A percentile compares a stretch with the other conserved stretches of the same genome.
Conservation (phyloP, 805 yeast species). For the Scheffersomyces stipitis region DNA sequence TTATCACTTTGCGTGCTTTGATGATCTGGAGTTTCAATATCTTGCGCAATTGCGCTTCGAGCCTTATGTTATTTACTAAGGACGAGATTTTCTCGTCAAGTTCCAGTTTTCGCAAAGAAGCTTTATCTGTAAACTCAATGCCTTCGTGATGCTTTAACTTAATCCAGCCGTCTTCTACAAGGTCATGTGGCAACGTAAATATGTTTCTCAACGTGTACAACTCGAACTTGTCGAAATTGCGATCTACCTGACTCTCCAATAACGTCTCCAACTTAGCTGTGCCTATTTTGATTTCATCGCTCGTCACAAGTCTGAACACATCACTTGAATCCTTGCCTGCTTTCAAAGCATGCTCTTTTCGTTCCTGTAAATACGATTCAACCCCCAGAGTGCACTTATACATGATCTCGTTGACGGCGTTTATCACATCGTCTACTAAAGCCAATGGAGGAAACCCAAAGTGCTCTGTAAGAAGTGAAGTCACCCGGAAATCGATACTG, state of each 20-base stretch:
- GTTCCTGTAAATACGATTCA: conserved; percentile 55
- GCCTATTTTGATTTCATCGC: conserved; percentile 69
- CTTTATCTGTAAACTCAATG: conserved; percentile 25
- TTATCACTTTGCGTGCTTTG: conserved; percentile 37
- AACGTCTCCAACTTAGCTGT: conserved; percentile 78
- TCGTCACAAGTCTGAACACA: conserved; percentile 11
- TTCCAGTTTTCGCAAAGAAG: conserved; percentile 8
- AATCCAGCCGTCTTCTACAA: conserved; percentile 65
- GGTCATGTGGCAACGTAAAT: conserved; percentile 63
- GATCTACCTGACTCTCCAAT: conserved; percentile 72
- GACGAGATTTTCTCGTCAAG: conserved; percentile 30
- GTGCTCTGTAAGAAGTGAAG: conserved; percentile 72
- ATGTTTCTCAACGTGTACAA: conserved; percentile 78
- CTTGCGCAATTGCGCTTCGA: conserved; percentile 45
- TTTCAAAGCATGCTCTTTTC: conserved; percentile 12
- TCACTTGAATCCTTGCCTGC: conserved; percentile 18
- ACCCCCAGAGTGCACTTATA: conserved; percentile 79
- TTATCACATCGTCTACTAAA: conserved; percentile 81
- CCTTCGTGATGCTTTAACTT: conserved; percentile 67
- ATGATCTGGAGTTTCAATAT: conserved; percentile 38
- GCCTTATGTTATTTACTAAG: conserved; percentile 38
- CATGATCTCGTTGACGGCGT: conserved; percentile 81
- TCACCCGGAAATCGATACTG: conserved; percentile 26
- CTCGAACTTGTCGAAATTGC: conserved; percentile 83
- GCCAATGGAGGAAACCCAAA: conserved; percentile 82